Percentiles rank a stretch among this genome's conserved stretches.
phyloP scores from a whole-genome alignment of 805 yeast species.

The Ogataea ganodermae region DNA sequence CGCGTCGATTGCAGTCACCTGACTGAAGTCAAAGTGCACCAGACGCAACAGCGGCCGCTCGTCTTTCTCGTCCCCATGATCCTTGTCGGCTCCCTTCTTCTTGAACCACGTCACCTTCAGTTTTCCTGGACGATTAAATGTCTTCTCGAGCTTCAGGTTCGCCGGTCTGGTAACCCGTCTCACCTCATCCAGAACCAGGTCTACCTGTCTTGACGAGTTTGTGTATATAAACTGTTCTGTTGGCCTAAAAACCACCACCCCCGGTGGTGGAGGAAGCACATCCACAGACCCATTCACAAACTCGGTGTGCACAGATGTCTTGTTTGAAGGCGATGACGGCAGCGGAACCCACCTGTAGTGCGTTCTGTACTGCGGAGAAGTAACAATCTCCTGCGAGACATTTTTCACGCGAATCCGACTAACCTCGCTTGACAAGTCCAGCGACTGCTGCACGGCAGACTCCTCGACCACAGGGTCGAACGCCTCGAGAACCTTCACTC shows the following conservation, averaged over 20 bases:
- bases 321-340: constrained; percentile 33
- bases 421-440: background rate
- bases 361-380: constrained; percentile 15
- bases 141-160: constrained; percentile 48
- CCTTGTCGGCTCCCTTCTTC: constrained; percentile 20
- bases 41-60: constrained; percentile 73
- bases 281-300: constrained; percentile 55
- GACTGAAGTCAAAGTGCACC: constrained; percentile 78
- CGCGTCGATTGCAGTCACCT: constrained; percentile 73
- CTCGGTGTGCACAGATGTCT: constrained; percentile 34
- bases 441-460: background rate
- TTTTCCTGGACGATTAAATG: constrained; percentile 91
- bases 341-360: constrained; percentile 67
- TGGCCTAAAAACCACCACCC: constrained; percentile 83
- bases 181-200: constrained; percentile 66
- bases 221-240: constrained; percentile 81
- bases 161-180: constrained; percentile 64
- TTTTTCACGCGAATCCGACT: background rate
- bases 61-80: constrained; percentile 32
- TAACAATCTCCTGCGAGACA: background rate
- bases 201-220: constrained; percentile 74
- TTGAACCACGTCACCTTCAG: constrained; percentile 37
- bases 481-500: constrained; percentile 71
- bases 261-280: constrained; percentile 83
- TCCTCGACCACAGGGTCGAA: constrained; percentile 54